These are phyloP conservation scores for Aspergillus luchuensis DNA, from an alignment of 2,329 filamentous ascomycete genomes.

Conservation along the genomic window DNA sequence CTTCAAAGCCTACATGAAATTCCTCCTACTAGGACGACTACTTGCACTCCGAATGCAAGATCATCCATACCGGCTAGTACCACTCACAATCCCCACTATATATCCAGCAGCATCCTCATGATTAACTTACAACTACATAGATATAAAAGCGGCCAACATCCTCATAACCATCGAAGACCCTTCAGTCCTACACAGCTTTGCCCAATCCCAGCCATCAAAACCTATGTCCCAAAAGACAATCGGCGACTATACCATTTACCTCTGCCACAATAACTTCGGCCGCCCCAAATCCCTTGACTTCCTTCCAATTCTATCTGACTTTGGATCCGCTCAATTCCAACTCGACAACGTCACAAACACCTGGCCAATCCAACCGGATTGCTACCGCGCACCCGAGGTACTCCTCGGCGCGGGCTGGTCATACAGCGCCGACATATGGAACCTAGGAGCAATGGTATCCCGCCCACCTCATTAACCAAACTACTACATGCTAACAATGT, in stretches of 20 bases:
- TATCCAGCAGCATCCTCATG: neutral
- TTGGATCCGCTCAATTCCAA: neutral
- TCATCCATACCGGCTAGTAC: conserved; percentile 43
- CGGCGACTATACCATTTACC: neutral
- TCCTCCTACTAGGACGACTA: conserved; percentile 42
- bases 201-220: conserved; percentile 14
- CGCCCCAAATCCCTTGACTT: neutral
- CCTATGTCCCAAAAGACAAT: neutral
- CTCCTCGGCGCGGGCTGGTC: conserved; percentile 36
- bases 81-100: neutral
- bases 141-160: conserved; percentile 47
- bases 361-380: conserved; percentile 42
- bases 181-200: conserved; percentile 13
- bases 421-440: conserved; percentile 44
- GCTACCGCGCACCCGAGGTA: conserved; percentile 42
- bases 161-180: conserved; percentile 32
- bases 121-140: conserved; percentile 11
- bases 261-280: neutral
- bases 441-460: conserved; percentile 34
- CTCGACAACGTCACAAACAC: neutral
- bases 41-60: conserved; percentile 40
- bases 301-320: neutral
- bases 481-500: neutral
- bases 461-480: neutral
- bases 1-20: conserved; percentile 33